Evolutionary conservation across 108 stramenopile genomes (phyloP), one percentile per base, ranked within the genome.

Genomic region (Heterococcus sp.): DNA sequence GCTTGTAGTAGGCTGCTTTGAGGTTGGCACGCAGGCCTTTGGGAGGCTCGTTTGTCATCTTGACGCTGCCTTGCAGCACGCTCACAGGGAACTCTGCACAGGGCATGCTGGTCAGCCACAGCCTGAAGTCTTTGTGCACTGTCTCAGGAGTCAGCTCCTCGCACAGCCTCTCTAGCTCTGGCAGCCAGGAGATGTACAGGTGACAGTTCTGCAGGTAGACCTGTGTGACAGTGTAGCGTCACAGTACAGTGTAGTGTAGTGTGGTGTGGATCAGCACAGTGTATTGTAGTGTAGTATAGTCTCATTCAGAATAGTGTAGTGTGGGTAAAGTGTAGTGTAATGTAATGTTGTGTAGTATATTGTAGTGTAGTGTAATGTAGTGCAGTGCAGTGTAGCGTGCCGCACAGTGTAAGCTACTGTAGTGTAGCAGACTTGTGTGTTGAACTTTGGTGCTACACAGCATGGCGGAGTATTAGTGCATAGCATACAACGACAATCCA

Each of bases 201-300:
- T 90, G 90, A 75, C 89, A 90, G 85, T 91, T 91, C 83, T 91
- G 91, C n/a, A 91, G 81, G 74, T 88, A 90, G 11, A 91, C 79
- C 78, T 79, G 38, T 11, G 31, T 3, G 32, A 4, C 30, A 1
- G 21, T 72, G 71, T 27, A 72, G 2, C 26, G 2, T 70, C 38
- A 26, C 33, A 2, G 26, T 21, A 69, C 8, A 3, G n/a, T 27
- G 26, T 1, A 31, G 14, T 2, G 37, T 26, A 8, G 30, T 26
- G 21, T 29, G 37, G 21, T 38, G 1, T 30, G 32, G 30, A 0
- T 30, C 1, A 39, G 2, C 0, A 39, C 36, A 11, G 11, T 37
- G 14, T 14, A 38, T 0, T 30, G 29, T 1, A 39, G 11, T 14
- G 0, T 11, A 4, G 32, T 11, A 26, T 30, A 40, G 11, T n/a